Base-by-base conservation (phyloP, 2,329 filamentous ascomycete species). In the Chrysoporthe austroafricana region DNA sequence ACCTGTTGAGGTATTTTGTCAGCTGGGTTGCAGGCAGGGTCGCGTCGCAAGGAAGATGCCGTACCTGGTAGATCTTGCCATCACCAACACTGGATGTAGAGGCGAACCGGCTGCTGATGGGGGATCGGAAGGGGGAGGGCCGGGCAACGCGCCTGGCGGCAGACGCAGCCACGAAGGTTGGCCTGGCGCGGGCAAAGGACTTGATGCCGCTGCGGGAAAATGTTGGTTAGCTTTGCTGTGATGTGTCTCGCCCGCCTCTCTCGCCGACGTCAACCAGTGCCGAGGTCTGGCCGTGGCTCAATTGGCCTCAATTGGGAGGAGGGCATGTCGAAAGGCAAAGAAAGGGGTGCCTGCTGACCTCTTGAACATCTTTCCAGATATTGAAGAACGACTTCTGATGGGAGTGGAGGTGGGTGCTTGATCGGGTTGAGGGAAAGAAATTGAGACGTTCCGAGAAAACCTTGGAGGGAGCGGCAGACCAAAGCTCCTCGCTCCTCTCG, bases 281-380 rank as follows among this genome's bases (percentile, higher is more conserved):
- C 50, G 67, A 57, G 32, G 43, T 14, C 67, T 70, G 65, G 68
- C 71, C 76, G 84, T 74, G 84, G 82, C 78, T 83, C 81, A 83
- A 84, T 85, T 83, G 79, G 74, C 69, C 76, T 79, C 84, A 84
- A 86, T 86, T 84, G 80, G 70, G 67, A 69, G 43, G 50, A 46
- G 26, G 11, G 39, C 18, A 16, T 67, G 68, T 68, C 69, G 64
- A 71, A 74, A 76, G 73, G 63, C 73, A 59, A 48, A 70, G 79
- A 63, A 70, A 73, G 69, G 70, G 74, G 70, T 72, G 69, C 70
- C 66, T 77, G 87, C 89, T 83, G 83, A 93, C 90, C 90, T 92
- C 90, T 91, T 91, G 85, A 92, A 90, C 90, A 93, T 93, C 88
- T 86, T 91, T 86, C 82, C 82, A 85, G 88, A 89, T 88, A 86